Percentiles rank a stretch among this genome's conserved stretches.
Conservation (phyloP, 202 grass and related monocot species). For the Hordeum pubiflorum region DNA sequence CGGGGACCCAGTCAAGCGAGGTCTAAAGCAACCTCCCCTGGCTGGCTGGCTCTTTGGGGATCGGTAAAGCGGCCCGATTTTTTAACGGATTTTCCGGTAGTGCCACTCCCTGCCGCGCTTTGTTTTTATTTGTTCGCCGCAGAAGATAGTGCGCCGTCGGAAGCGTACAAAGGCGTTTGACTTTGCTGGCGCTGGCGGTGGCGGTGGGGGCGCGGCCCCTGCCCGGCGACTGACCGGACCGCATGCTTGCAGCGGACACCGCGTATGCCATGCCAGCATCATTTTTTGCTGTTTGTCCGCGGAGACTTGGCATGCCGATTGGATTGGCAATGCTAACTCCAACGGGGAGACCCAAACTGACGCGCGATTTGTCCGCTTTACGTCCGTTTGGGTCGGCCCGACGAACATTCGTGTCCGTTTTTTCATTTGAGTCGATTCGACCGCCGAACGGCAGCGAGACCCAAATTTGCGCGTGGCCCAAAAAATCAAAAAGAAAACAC, state of each 20-base stretch:
- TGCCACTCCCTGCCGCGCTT: not conserved
- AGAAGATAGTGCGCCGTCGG: not conserved
- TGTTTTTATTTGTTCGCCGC: not conserved
- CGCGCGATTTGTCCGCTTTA: too few relatives aligned
- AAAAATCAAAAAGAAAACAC: too few relatives aligned
- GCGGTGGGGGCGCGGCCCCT: not conserved
- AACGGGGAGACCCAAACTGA: too few relatives aligned
- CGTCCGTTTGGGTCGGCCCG: too few relatives aligned
- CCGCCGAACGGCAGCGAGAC: too few relatives aligned
- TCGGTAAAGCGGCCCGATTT: not conserved
- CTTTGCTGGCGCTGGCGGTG: not conserved
- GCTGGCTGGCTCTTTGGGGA: not conserved
- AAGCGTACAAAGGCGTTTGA: not conserved
- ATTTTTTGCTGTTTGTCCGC: too few relatives aligned
- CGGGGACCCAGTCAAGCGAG: slow-evolving; percentile 17
- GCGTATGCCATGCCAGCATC: too few relatives aligned
- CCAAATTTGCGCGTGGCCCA: too few relatives aligned
- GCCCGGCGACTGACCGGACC: not conserved
- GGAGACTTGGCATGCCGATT: too few relatives aligned
- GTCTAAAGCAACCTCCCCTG: not conserved
- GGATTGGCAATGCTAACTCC: too few relatives aligned
- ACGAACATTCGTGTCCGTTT: too few relatives aligned
- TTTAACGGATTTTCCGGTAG: not conserved
- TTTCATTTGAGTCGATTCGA: too few relatives aligned
- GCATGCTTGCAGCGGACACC: not conserved